Evolutionary conservation across 306 rosid genomes (phyloP).

Genomic region (Sicyos edulis): DNA sequence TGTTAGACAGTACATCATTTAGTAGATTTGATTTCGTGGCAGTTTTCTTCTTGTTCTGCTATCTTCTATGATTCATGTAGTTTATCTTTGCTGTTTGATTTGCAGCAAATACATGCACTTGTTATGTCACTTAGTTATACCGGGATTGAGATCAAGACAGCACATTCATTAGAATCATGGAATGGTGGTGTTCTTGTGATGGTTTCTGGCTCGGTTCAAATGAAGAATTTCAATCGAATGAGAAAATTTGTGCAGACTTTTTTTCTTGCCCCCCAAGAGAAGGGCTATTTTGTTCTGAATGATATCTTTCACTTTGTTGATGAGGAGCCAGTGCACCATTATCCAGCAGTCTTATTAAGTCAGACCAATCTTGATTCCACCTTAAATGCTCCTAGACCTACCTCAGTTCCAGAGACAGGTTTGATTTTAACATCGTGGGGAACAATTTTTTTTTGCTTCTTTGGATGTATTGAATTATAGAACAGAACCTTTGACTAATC

Average conservation of each 20-base stretch:
- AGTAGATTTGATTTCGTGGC: not conserved
- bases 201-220: conserved; percentile 88
- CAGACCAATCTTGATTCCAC: conserved; percentile 61
- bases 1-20: not conserved
- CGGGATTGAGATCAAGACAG: conserved; percentile 87
- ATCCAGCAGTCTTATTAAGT: conserved; percentile 65
- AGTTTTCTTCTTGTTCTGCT: not conserved
- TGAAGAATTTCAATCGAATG: conserved; percentile 53
- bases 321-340: conserved; percentile 65
- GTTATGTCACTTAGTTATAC: conserved; percentile 75
- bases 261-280: conserved; percentile 97
- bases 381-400: conserved; percentile 32
- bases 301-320: conserved; percentile 86
- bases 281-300: conserved; percentile 78
- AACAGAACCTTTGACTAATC: conserved; percentile 5
- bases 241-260: conserved; percentile 88
- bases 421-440: conserved; percentile 1
- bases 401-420: conserved; percentile 64
- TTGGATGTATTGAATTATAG: not conserved
- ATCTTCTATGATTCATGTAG: conserved; percentile 2
- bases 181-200: conserved; percentile 82
- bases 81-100: conserved; percentile 21
- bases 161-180: conserved; percentile 85
- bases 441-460: not conserved
- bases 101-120: conserved; percentile 88